phyloP scores from a whole-genome alignment of 495 filamentous ascomycete species.

The Acidiella bohemica region DNA sequence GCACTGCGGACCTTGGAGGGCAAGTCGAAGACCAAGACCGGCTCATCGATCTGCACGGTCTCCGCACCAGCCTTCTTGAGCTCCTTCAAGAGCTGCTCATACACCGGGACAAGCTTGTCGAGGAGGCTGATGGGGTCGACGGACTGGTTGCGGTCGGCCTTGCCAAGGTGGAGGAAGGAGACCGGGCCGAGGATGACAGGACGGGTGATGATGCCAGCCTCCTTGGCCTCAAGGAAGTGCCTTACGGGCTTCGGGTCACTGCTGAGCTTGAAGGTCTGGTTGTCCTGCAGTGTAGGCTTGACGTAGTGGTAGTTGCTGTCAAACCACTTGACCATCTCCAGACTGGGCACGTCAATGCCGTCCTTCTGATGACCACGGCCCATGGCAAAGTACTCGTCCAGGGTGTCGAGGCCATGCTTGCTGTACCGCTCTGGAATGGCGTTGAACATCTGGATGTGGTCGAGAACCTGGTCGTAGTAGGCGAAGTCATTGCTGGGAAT shows the following conservation, averaged over 20 bases:
- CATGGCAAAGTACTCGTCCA: constrained; percentile 99
- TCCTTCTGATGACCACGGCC: constrained; percentile 91
- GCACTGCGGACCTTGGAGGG: constrained; percentile 76
- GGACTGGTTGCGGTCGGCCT: constrained; percentile 86
- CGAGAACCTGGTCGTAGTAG: constrained; percentile 95
- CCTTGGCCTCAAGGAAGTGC: constrained; percentile 95
- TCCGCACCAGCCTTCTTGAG: constrained; percentile 93
- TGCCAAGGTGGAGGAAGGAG: constrained; percentile 88
- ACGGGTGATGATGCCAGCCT: constrained; percentile 79
- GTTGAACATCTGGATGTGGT: constrained; percentile 97
- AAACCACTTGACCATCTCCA: constrained; percentile 99
- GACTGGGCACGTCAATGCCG: constrained; percentile 78
- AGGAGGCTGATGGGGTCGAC: constrained; percentile 88
- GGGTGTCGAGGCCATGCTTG: constrained; percentile 63
- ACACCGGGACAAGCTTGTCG: constrained; percentile 79
- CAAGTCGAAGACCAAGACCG: constrained; percentile 86
- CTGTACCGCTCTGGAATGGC: constrained; percentile 83
- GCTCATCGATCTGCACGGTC: constrained; percentile 95
- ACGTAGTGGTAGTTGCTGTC: constrained; percentile 99
- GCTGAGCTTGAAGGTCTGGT: constrained; percentile 84
- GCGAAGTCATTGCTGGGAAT: constrained; percentile 99
- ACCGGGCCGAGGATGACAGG: constrained; percentile 92
- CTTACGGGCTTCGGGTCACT: constrained; percentile 79
- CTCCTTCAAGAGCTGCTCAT: constrained; percentile 75
- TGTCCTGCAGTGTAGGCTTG: constrained; percentile 92